A percentile compares a stretch with the other conserved stretches of the same genome.
These are phyloP conservation scores for Globisporangium cederbergense DNA, from an alignment of 352 stramenopile species.

Conservation along the genomic window DNA sequence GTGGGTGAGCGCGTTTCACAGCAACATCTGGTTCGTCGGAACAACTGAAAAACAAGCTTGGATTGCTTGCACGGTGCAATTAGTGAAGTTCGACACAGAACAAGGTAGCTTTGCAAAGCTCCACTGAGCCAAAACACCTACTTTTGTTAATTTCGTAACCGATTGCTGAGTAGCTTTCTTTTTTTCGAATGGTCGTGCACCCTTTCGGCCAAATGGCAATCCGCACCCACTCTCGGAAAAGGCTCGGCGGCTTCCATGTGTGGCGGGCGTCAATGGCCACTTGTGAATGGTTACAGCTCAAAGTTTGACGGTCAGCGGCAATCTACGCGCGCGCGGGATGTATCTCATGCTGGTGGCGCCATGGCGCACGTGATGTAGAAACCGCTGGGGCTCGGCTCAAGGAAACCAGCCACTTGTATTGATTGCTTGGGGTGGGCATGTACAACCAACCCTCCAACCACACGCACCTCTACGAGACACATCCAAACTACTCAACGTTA, in stretches of 20 bases:
- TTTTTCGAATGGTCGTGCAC: conserved; percentile 6
- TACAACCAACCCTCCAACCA: neutral
- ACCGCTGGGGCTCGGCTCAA: neutral
- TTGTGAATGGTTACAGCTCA: neutral
- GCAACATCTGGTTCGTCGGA: too few species aligned
- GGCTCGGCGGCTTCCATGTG: neutral
- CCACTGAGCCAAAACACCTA: neutral
- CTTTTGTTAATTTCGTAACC: neutral
- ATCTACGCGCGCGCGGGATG: neutral
- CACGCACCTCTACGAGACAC: too few species aligned
- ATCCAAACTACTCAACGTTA: neutral
- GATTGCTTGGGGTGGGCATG: neutral
- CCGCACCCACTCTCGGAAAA: neutral
- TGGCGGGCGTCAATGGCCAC: neutral
- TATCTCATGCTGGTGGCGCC: neutral
- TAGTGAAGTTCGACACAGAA: neutral
- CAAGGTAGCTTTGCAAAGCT: neutral
- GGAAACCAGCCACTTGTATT: neutral
- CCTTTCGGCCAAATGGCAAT: neutral
- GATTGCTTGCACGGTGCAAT: neutral
- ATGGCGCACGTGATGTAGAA: neutral
- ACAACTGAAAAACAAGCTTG: too few species aligned
- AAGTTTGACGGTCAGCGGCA: neutral
- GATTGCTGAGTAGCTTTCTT: conserved; percentile 3
- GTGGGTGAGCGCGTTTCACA: too few species aligned